Base-by-base conservation (phyloP, 116 monocot genomes). In the Dioscorea cayenensis region DNA sequence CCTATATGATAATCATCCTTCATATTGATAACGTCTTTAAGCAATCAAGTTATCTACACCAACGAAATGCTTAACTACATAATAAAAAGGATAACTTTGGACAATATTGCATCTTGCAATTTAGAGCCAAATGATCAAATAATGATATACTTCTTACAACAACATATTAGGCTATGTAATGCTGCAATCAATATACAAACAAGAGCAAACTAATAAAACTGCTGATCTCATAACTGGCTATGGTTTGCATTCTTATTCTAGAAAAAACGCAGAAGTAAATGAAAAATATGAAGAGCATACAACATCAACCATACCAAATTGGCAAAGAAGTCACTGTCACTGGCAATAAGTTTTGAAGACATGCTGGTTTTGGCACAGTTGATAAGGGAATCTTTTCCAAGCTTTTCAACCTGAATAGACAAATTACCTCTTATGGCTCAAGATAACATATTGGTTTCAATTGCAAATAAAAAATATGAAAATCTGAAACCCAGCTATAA, bases 311-410 rank as follows among this genome's bases (percentile, higher is more conserved):
- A 80, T 75, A 90, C 94, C 83, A 94, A 83, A 85, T 81, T 90
- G 60, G 96, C 96, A 79, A 92, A 97, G 68, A 97, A 97, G 67
- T 97, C 91, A 87, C 88, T 88, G 73, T 97, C 96, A 68, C 67
- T 75, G 28, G 75, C 75, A 78, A 97, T 86, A 72, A 97, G 77
- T 75, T 97, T 97, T 29, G 96, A 97, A 64, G 96, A 97, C 92
- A 96, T 96, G 87, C 96, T 96, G 74, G 96, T 96, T 78, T 96
- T 96, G 6, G 96, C 96, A 83, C 92, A 97, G 55, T 97, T 97
- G 58, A 97, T 63, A 64, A 97, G 82, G 16, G 90, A 92, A 74
- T 97, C 96, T 74, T 90, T 97, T 51, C 92, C 97, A 67, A 97
- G 88, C 71, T 90, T 97, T 73, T 93, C 97, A 62, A 97, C 97